Evolutionary conservation across 176 grass and related monocot species (phyloP), one percentile per base, ranked within the genome.

Genomic region (Hsuehochloa calcarea): DNA sequence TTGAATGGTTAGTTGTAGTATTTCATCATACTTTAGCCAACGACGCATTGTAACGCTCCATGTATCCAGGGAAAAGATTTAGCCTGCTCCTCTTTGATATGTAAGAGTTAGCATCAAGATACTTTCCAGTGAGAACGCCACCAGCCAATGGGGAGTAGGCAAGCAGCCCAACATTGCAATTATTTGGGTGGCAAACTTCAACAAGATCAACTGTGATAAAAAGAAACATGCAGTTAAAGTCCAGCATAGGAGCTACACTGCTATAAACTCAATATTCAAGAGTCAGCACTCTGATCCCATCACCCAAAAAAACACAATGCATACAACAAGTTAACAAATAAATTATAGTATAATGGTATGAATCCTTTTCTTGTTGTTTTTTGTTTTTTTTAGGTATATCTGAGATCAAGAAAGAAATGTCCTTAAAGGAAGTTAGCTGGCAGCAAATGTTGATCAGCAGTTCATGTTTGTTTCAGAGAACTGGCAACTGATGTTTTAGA

Each of bases 181-280:
- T 91, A 64, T 92, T 98, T 40, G 91, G 93, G 44, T 98, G 92
- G 75, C 95, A 98, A 55, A 93, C 93, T 89, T 98, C 95, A 77
- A 78, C 93, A 83, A 98, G 95, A 84, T 98, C 95, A 86, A 92
- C 95, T 98, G 79, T 19, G 63, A 62, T 44, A 40, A 86, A 73
- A 68, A 27, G 8, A 78, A 40, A 75, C 40, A 27, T 29, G 26
- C 10, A 59, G 45, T 43, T 49, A 22, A 73, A 41, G 15, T 46
- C 3, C 49, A 79, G 55, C 23, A 77, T 67, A 19, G 38, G 45
- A 65, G 16, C 4, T 10, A 1, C 62, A 63, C 19, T 62, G n/a
- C 35, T 50, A 63, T 40, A 22, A 8, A 50, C 8, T 44, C 40
- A 27, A 26, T 46, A 6, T 5, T 44, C 22, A 44, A 34, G 17